Evolutionary conservation across 2,329 filamentous ascomycete species (phyloP), one percentile per base, ranked within the genome.

Genomic region (Ascochyta fabae): DNA sequence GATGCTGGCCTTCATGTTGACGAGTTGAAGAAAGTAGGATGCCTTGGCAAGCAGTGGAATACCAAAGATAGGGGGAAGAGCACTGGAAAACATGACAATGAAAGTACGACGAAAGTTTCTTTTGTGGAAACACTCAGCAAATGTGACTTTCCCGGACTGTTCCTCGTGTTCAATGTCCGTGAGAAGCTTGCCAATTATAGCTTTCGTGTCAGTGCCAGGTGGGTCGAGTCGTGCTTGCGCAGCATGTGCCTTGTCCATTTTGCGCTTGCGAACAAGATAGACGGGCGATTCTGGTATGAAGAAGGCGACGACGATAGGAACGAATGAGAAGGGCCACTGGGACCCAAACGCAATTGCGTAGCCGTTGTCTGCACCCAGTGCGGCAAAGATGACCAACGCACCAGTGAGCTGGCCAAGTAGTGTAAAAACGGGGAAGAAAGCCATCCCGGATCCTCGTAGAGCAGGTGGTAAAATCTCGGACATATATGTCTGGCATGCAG

Each of bases 241-340:
- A 53, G 72, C 70, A 55, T 81, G 67, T 1, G 81, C 79, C 42
- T 80, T 65, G 0, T 71, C 70, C 10, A 77, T 65, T 6, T 68
- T 66, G 4, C 70, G 72, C 48, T 76, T 79, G 3, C 80, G 76
- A 1, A 85, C 67, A 1, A 82, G 71, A 56, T 78, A 84, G 0
- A 80, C 74, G 0, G 83, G 83, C 12, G 78, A 81, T 58, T 85
- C 83, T 0, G 83, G 83, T 31, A 84, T 75, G 40, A 80, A 36
- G 29, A 80, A 62, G 0, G 80, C 73, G 15, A 81, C 65, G 16
- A 78, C 3, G 13, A 83, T 66, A 0, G 80, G 77, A 0, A 81
- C 56, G 6, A 74, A 69, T 0, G 78, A 77, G 57, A 78, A 80
- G 0, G 76, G 68, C 79, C 80, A 81, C 54, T 80, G 77, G 0